phyloP scores from a whole-genome alignment of 768 basidiomycete species.

The Chalciporus chontae region DNA sequence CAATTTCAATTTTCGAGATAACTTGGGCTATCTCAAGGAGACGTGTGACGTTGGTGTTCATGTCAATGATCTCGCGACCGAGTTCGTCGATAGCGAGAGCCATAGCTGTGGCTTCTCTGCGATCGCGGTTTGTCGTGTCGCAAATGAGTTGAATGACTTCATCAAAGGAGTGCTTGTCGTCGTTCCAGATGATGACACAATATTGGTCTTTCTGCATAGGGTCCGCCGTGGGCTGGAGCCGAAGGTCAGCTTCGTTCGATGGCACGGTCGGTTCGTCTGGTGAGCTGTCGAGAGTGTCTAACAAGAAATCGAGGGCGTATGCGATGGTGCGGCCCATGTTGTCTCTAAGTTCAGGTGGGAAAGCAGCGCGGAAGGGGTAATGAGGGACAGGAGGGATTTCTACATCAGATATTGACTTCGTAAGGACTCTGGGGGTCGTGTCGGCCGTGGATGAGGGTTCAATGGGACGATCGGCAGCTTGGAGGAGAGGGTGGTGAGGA shows the following conservation, averaged over 20 bases:
- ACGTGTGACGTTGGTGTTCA: constrained; percentile 46
- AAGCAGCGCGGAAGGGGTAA: constrained; percentile 52
- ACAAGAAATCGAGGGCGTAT: constrained; percentile 77
- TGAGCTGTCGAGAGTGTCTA: constrained; percentile 79
- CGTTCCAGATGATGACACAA: constrained; percentile 89
- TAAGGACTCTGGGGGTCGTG: constrained; percentile 41
- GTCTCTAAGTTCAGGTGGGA: constrained; percentile 68
- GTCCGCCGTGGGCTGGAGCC: constrained; percentile 71
- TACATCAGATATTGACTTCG: constrained; percentile 38
- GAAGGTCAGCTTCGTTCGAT: constrained; percentile 61
- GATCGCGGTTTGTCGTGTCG: constrained; percentile 48
- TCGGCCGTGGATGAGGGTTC: constrained; percentile 20
- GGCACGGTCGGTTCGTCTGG: constrained; percentile 77
- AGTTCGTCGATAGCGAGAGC: constrained; percentile 67
- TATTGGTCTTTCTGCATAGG: constrained; percentile 78
- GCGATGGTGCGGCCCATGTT: constrained; percentile 70
- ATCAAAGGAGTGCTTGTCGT: constrained; percentile 92
- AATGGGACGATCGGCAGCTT: constrained; percentile 9
- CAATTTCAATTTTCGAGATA: constrained; percentile 85
- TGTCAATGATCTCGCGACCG: constrained; percentile 83
- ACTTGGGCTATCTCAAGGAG: constrained; percentile 77
- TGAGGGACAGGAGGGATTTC: constrained; percentile 60
- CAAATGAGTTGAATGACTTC: constrained; percentile 76
- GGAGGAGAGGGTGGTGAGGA: constrained; percentile 66
- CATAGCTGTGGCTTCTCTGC: constrained; percentile 54